A percentile compares a stretch with the other conserved stretches of the same genome.
These are phyloP conservation scores for Apostasia shenzhenica DNA, from an alignment of 106 monocot genomes.

Conservation along the genomic window DNA sequence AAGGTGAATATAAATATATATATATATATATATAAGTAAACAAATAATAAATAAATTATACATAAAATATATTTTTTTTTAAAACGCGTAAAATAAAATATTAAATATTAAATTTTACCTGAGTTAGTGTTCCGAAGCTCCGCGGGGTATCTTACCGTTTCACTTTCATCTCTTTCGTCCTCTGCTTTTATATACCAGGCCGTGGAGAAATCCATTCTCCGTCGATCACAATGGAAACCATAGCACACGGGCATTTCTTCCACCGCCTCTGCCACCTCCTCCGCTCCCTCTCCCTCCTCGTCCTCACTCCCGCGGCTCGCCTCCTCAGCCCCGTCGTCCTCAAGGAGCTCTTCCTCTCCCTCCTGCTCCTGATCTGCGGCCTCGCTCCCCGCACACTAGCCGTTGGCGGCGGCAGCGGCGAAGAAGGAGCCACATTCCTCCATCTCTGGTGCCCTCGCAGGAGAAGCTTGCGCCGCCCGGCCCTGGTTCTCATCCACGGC, in stretches of 20 bases:
- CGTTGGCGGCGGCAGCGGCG: background rate
- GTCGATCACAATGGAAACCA: background rate
- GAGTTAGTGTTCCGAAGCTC: too few relatives aligned
- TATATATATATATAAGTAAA: too few relatives aligned
- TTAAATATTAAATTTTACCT: too few relatives aligned
- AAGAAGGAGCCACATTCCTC: slow-evolving; percentile 2
- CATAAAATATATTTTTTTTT: too few relatives aligned
- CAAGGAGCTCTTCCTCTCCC: background rate
- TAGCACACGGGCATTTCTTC: background rate
- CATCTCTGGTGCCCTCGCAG: slow-evolving; percentile 35
- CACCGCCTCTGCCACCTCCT: background rate
- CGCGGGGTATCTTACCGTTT: too few relatives aligned
- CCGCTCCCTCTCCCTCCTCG: background rate
- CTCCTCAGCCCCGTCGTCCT: background rate
- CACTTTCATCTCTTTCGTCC: too few relatives aligned
- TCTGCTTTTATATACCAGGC: too few relatives aligned
- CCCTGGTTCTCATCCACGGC: slow-evolving; percentile 55
- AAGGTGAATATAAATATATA: too few relatives aligned
- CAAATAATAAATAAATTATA: too few relatives aligned
- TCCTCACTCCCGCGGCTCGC: background rate
- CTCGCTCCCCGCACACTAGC: background rate
- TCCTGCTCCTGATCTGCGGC: background rate
- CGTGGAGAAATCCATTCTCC: too few relatives aligned
- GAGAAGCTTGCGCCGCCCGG: background rate
- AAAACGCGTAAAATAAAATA: too few relatives aligned